Evolutionary conservation across 225 moss, liverwort and hornwort genomes (phyloP), one percentile per base, ranked within the genome.

Genomic region (Bryum argenteum): DNA sequence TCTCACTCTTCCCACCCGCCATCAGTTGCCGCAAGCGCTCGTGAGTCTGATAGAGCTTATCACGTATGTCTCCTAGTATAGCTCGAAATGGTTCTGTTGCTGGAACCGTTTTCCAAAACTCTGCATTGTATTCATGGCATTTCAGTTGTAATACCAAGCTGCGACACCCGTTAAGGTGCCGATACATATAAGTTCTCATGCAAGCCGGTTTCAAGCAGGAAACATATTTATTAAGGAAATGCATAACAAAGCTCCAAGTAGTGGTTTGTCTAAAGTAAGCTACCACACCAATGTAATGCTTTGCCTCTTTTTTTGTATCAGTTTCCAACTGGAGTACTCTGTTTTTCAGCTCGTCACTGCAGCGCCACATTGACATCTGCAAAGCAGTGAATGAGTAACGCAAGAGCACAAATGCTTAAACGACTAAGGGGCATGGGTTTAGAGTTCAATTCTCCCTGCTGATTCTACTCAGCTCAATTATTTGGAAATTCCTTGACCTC

Each of bases 291-390:
- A 92, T 94, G 85, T 92, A 98, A 69, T 98, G 98, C 66, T 98
- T 98, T 60, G 92, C 81, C 63, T 98, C 98, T 82, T 91, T 94
- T 83, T 87, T 89, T 24, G 60, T 80, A 42, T 68, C 75, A 26
- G 76, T 70, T 81, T 98, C 84, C 70, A 93, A 65, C 51, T 83
- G 63, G 59, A 81, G 74, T 67, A 94, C 98, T 74, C 88, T 87
- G 28, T 82, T 83, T 14, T 88, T 88, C 61, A 98, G 85, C 77
- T 94, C 98, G 63, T 98, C 94, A 78, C 81, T 98, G 73, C 98
- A 94, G 50, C 94, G 91, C 94, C 94, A 98, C 98, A 98, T 98
- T 45, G 98, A 98, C 71, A 98, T 83, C 98, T 96, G 80, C 60
- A 84, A 75, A 15, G 59, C 41, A 77, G 42, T 26, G 57, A 3